These are phyloP conservation scores for Metschnikowia aberdeeniae DNA, from an alignment of 805 yeast species.

Conservation along the genomic window DNA sequence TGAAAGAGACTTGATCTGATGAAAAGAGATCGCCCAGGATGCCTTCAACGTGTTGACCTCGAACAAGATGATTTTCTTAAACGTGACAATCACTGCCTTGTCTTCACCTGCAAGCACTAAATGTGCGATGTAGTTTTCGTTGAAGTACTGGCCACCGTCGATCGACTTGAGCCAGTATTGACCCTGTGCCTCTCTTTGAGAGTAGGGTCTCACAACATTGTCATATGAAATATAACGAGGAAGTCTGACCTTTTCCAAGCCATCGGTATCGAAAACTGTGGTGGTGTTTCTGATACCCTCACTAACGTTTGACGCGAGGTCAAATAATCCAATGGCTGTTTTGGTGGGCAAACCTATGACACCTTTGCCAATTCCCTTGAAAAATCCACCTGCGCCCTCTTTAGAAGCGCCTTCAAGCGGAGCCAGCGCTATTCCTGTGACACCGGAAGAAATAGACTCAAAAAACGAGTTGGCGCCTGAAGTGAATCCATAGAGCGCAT, in stretches of 20 bases:
- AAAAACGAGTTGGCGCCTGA: constrained; percentile 86
- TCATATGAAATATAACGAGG: constrained; percentile 75
- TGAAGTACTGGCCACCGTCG: constrained; percentile 71
- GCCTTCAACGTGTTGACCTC: constrained; percentile 55
- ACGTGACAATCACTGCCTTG: constrained; percentile 70
- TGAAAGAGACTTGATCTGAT: constrained; percentile 63
- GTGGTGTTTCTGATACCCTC: constrained; percentile 94
- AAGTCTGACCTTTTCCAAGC: constrained; percentile 72
- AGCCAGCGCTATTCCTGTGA: constrained; percentile 84
- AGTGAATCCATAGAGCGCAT: constrained; percentile 79
- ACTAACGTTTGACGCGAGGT: constrained; percentile 85
- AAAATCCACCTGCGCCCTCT: constrained; percentile 88
- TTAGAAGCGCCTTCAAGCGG: constrained; percentile 87
- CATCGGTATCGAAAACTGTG: constrained; percentile 77
- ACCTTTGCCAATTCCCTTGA: constrained; percentile 92
- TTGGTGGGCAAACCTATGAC: constrained; percentile 94
- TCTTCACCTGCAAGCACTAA: constrained; percentile 78
- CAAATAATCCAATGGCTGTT: constrained; percentile 92
- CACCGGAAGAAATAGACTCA: constrained; percentile 82
- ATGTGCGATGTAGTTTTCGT: constrained; percentile 82
- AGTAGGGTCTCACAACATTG: constrained; percentile 69
- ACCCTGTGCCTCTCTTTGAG: constrained; percentile 85
- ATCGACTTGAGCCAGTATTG: constrained; percentile 85
- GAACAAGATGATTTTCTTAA: constrained; percentile 63
- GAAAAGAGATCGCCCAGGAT: constrained; percentile 70